Percentiles rank a stretch among this genome's conserved stretches.
Evolutionary conservation across 352 stramenopile genomes (phyloP).

Genomic region (Globisporangium paddicum): DNA sequence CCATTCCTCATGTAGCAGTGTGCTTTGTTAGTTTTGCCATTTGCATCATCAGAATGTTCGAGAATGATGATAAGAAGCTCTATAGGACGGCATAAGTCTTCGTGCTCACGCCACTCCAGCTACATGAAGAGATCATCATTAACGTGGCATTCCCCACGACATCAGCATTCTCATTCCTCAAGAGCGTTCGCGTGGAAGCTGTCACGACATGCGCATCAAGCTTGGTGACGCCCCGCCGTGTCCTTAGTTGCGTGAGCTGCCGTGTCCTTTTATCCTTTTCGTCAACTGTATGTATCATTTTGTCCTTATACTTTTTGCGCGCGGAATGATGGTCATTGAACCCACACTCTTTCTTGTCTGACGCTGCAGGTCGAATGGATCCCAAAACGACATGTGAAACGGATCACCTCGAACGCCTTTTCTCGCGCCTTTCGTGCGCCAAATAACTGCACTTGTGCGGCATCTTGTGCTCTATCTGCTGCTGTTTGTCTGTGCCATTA

Average conservation of each 20-base stretch:
- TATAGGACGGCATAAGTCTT: not conserved
- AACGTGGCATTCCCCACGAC: no score
- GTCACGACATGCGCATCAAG: not conserved
- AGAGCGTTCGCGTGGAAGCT: not conserved
- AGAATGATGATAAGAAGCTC: not conserved
- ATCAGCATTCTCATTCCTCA: not conserved
- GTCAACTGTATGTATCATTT: not conserved
- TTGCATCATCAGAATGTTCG: not conserved
- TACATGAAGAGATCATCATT: no score
- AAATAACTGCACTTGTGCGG: not conserved
- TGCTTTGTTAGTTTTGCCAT: not conserved
- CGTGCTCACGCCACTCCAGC: no score
- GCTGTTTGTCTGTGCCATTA: not conserved
- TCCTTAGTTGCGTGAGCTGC: not conserved
- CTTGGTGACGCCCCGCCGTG: not conserved
- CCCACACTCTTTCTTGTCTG: not conserved
- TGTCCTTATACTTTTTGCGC: not conserved
- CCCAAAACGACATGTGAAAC: slow-evolving; percentile 7
- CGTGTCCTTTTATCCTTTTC: not conserved
- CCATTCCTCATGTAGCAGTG: not conserved
- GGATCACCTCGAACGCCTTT: not conserved
- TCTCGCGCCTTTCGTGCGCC: not conserved
- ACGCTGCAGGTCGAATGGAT: slow-evolving; percentile 1
- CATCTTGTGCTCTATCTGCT: not conserved
- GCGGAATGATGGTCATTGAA: not conserved